phyloP scores from a whole-genome alignment of 169 alveolate genomes.

The Theileria equi region DNA sequence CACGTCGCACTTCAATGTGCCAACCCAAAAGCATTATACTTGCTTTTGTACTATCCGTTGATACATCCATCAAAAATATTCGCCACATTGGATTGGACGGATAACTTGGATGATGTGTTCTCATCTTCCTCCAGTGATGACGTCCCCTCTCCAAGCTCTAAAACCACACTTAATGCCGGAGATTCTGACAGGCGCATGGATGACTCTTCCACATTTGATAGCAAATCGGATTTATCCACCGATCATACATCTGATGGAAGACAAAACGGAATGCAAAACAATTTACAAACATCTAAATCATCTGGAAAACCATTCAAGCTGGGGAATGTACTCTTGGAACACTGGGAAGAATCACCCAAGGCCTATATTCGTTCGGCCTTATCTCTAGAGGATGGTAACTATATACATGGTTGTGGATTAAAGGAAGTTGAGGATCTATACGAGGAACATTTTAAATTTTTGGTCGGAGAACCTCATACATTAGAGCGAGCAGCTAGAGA shows the following conservation, averaged over 20 bases:
- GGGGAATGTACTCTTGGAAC: conserved; percentile 11
- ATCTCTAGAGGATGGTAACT: conserved; percentile 9
- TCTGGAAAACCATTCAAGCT: not conserved
- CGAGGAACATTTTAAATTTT: conserved; percentile 55
- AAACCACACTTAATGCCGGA: too few species aligned
- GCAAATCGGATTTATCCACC: not conserved
- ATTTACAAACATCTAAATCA: not conserved
- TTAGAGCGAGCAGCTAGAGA: conserved; percentile 38
- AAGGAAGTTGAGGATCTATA: conserved; percentile 55
- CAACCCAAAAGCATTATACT: conserved; percentile 55
- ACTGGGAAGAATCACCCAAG: conserved; percentile 41
- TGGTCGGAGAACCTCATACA: conserved; percentile 40
- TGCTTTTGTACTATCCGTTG: conserved; percentile 52
- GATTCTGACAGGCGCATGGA: too few species aligned
- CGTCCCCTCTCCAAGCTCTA: too few species aligned
- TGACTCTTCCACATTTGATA: too few species aligned
- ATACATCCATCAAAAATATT: conserved; percentile 47
- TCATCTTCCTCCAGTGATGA: not conserved
- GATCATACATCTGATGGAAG: not conserved
- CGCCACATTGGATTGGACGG: conserved; percentile 54
- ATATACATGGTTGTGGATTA: conserved; percentile 29
- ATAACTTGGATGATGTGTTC: conserved; percentile 4
- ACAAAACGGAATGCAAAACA: not conserved
- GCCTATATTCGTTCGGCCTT: conserved; percentile 14
- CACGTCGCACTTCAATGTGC: conserved; percentile 61